Base-by-base conservation (phyloP, 2,329 filamentous ascomycete species). In the Fusarium albosuccineum region DNA sequence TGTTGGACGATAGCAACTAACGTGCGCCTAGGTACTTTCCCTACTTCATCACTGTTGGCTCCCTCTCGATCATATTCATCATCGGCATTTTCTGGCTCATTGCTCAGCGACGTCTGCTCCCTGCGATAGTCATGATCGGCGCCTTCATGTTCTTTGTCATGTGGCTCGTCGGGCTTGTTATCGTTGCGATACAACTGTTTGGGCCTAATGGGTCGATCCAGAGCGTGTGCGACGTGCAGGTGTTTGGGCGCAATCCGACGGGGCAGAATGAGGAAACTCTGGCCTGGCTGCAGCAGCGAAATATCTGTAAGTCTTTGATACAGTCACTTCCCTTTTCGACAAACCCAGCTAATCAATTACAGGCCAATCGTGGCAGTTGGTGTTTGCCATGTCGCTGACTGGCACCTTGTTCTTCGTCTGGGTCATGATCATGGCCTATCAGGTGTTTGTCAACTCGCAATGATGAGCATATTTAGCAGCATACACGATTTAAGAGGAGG, bases 371-470 rank as follows among this genome's bases (percentile, higher is more conserved):
- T 91, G 89, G 89, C 85, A 89, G 70, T 83, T 89, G 2, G 86
- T 87, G 2, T 91, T 90, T 76, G 84, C 87, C 1, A 88, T 91
- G 74, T 83, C 83, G 16, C 76, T 91, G 26, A 84, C 89, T 2
- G 89, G 88, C 0, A 80, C 77, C 16, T 78, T 89, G 1, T 90
- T 90, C 66, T 75, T 90, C 60, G 73, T 91, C n/a, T 91, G 88
- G 88, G 87, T 90, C 71, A 89, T 90, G 82, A 80, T 90, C 64
- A 90, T 91, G 85, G 85, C 87, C 10, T 87, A 89, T 69, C 87
- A 89, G 66, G 88, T 91, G 9, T 91, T 88, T 79, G 84, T 77
- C 61, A 74, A 78, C 50, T 82, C 80, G 65, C 81, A 57, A 57
- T n/a, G 17, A 30, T 29, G 11, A 44, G n/a, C 27, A 9, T 6